Base-by-base conservation (phyloP, 129 eudicot genomes). In the Escallonia herrerae region DNA sequence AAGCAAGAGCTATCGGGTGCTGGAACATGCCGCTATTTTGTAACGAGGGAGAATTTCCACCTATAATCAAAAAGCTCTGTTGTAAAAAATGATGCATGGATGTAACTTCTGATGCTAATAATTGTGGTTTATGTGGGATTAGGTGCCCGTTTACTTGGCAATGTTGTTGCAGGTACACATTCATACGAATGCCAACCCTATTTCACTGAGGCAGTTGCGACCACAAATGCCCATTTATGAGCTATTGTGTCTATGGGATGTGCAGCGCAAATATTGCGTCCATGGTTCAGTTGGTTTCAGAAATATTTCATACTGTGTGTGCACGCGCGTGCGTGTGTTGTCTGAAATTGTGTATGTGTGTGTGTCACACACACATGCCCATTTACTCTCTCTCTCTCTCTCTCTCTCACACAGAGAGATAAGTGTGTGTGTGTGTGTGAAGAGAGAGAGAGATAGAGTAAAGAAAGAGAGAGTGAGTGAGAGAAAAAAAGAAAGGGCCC, bases 101-200 rank as follows among this genome's bases (percentile, higher is more conserved):
- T 69, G 87, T 84, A 11, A 70, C 70, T 13, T 74, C 81, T 0
- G 97, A 87, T 76, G 79, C 74, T 38, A 72, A 81, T 41, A 84
- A 90, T 22, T 90, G 97, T 50, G 97, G 97, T 56, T 73, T 82
- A 40, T 90, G 97, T 7, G 90, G 93, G 52, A 64, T 82, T 11
- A 73, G 90, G 61, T 90, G 97, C 66, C 93, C 87, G 7, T 90
- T 75, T 65, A 82, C 72, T 42, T 66, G 87, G 90, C 83, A 82
- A 54, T 90, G 97, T 40, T 90, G 97, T 40, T 64, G 76, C 47
- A n/a, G 95, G 97, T 38, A 3, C 80, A n/a, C 60, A 51, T 69
- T 1, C 69, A 90, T 72, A 75, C 77, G 3, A 80, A 71, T 6
- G 22, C 43, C 0, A 90, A 76, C 70, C 89, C 87, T 1, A 10